phyloP scores from a whole-genome alignment of 164 flowering plant species.

The Hamamelis virginiana region DNA sequence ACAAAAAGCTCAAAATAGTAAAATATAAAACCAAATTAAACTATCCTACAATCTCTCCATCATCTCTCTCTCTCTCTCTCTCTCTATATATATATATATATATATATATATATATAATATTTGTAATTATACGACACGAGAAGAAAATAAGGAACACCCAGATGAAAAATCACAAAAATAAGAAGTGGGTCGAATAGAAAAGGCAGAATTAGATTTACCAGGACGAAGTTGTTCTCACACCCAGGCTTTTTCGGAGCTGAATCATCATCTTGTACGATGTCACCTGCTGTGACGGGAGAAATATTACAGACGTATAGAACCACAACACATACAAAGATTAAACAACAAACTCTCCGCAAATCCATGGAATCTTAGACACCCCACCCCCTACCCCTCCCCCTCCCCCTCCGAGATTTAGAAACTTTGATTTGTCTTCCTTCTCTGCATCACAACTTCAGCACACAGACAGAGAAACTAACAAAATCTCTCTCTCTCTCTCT shows the following conservation, averaged over 20 bases:
- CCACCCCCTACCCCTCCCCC: too few species aligned
- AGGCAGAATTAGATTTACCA: constrained; percentile 45
- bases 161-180: constrained; percentile 13
- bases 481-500: too few species aligned
- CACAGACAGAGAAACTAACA: too few species aligned
- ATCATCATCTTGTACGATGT: constrained; percentile 79
- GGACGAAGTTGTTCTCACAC: constrained; percentile 79
- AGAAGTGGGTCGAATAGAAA: constrained; percentile 17
- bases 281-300: constrained; percentile 52
- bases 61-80: background rate
- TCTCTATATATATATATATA: too few species aligned
- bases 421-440: too few species aligned
- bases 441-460: too few species aligned
- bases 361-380: constrained; percentile 33
- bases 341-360: constrained; percentile 22
- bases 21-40: background rate
- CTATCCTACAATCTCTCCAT: background rate
- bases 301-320: constrained; percentile 29
- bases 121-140: background rate
- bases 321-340: constrained; percentile 20
- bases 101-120: too few species aligned
- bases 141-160: constrained; percentile 28
- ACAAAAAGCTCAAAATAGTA: background rate
- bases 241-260: constrained; percentile 87
- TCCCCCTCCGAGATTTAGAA: too few species aligned